Evolutionary conservation across 129 eudicot species (phyloP).

Genomic region (Cynara cardunculus): DNA sequence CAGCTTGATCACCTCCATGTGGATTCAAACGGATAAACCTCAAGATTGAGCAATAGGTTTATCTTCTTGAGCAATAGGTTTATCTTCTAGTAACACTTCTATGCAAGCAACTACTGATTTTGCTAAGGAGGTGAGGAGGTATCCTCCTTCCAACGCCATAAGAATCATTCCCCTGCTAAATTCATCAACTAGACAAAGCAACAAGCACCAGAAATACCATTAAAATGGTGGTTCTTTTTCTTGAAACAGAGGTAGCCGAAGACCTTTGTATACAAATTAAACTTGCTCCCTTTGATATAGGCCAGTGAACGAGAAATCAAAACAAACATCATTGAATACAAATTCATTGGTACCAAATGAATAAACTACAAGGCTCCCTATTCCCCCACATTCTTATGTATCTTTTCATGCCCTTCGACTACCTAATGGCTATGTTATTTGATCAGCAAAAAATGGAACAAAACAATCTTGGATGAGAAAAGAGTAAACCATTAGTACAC

Average conservation of each 20-base stretch:
- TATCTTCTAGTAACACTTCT: constrained; percentile 57
- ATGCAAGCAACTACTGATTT: constrained; percentile 74
- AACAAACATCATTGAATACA: neutral
- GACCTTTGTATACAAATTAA: neutral
- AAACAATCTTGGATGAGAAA: neutral
- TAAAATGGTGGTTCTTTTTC: neutral
- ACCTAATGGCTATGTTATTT: constrained; percentile 27
- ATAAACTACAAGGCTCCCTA: constrained; percentile 20
- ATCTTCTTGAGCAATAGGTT: constrained; percentile 40
- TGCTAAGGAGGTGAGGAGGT: constrained; percentile 68
- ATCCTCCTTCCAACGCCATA: constrained; percentile 94
- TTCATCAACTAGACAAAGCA: constrained; percentile 55
- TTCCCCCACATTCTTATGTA: neutral
- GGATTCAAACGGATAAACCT: constrained; percentile 70
- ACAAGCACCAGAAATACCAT: constrained; percentile 8
- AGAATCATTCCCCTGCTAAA: constrained; percentile 74
- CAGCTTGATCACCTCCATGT: constrained; percentile 72
- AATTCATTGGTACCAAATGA: constrained; percentile 4
- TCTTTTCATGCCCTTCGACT: neutral
- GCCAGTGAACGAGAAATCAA: constrained; percentile 8
- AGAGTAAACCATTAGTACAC: constrained; percentile 33
- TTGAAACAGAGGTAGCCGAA: neutral
- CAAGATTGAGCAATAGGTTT: too few relatives aligned
- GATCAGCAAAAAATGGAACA: constrained; percentile 3
- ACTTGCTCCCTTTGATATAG: neutral